Percentiles rank a stretch among this genome's conserved stretches.
Evolutionary conservation across 2,329 filamentous ascomycete genomes (phyloP).

Genomic region (Lecanicillium sp.): DNA sequence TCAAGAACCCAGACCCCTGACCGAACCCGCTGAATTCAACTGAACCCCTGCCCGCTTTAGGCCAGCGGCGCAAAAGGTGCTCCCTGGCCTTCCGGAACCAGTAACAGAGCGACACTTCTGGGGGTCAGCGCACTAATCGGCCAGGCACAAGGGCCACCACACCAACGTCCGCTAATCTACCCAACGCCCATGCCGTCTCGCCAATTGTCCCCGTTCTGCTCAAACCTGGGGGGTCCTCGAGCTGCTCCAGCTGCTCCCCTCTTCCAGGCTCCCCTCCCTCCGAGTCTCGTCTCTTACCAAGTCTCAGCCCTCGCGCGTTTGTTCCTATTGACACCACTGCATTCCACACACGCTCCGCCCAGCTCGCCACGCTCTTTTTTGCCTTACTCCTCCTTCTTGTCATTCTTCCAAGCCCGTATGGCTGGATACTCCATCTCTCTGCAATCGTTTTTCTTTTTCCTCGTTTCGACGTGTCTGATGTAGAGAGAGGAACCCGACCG

Average conservation of each 20-base stretch:
- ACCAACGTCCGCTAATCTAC: no score
- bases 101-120: not conserved
- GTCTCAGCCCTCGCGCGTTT: not conserved
- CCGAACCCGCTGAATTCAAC: not conserved
- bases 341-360: slow-evolving; percentile 8
- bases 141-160: no score
- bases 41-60: not conserved
- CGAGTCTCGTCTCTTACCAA: not conserved
- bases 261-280: not conserved
- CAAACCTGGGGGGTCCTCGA: no score
- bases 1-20: slow-evolving; percentile 13
- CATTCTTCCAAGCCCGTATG: not conserved
- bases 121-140: no score
- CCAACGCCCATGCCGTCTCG: no score
- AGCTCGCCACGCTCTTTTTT: not conserved
- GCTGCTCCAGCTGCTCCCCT: no score
- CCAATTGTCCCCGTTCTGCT: no score
- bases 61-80: no score
- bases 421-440: not conserved
- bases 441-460: not conserved
- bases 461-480: not conserved
- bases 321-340: slow-evolving; percentile 3
- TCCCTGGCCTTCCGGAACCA: not conserved
- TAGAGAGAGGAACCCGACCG: not conserved
- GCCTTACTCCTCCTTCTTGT: not conserved